Conservation (phyloP, 305 asterid species). For the Fraxinus baroniana region DNA sequence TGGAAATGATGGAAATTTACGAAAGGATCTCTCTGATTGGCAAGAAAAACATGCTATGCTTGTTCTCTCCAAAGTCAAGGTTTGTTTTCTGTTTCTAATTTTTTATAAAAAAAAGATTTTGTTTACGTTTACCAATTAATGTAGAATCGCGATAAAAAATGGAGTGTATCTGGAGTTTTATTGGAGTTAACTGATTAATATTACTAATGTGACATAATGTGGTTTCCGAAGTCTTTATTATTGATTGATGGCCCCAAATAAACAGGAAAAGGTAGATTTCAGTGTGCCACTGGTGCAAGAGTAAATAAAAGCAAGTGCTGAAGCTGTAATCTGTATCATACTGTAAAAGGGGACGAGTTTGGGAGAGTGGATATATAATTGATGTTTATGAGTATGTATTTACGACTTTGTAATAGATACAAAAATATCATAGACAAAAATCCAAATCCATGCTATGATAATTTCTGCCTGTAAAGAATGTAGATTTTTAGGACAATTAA, state of each 20-base stretch:
- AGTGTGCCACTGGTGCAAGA: neutral
- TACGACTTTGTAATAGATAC: neutral
- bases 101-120: neutral
- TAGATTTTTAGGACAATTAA: neutral
- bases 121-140: neutral
- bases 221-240: neutral
- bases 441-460: neutral
- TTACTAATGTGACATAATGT: neutral
- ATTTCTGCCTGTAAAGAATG: neutral
- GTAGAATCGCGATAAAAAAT: neutral
- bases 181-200: neutral
- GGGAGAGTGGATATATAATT: neutral
- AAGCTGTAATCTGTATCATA: neutral
- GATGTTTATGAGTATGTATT: neutral
- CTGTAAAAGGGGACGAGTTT: neutral
- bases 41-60: constrained; percentile 84
- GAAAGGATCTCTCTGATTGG: constrained; percentile 80
- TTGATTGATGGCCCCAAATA: neutral
- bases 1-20: constrained; percentile 41
- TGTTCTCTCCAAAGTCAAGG: constrained; percentile 76
- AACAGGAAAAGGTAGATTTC: neutral
- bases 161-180: neutral
- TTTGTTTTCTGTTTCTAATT: constrained; percentile 16
- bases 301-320: neutral
- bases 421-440: neutral